Base-by-base conservation (phyloP, 1,284 basidiomycete species). In the Boletus mariae region DNA sequence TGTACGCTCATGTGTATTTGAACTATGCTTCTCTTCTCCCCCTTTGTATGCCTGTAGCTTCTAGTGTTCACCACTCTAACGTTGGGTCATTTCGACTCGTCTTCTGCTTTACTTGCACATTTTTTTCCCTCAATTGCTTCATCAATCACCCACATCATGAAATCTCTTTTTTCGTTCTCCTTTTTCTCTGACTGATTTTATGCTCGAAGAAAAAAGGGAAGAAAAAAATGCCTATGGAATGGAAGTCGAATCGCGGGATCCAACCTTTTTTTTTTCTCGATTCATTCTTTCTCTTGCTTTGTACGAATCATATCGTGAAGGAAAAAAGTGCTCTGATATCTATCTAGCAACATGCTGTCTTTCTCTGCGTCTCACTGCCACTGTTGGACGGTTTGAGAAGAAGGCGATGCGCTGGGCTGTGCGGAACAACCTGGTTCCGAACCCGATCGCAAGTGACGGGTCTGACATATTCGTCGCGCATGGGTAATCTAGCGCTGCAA, bases 11-110 rank as follows among this genome's bases (percentile, higher is more conserved):
- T 49, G 51, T 53, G 56, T 60, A 50, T 59, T 49, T 51, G 59
- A 66, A 56, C 25, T 62, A 65, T 63, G 64, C 48, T 57, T 51
- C 59, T 25, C 5, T 23, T 42, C 47, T 20, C 31, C 9, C 20
- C 52, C 44, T 37, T 57, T 65, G 60, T 69, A 67, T 68, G 60
- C 64, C 47, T 65, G 54, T 65, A 67, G 60, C 57, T 59, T 59
- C 56, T 64, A 60, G 51, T 65, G 52, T 49, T 53, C 45, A 51
- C 28, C 45, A 44, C 47, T 49, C 45, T 49, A 25, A 45, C 42
- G 44, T 54, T 52, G 46, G 51, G 45, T 46, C 43, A 15, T 45
- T 34, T 29, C 28, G 29, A 38, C 40, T 54, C 37, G 41, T 17
- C 35, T 38, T 53, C 37, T 28, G 38, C n/a, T 41, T 48, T 52